Evolutionary conservation across 176 grass and related monocot species (phyloP).

Genomic region (Phoenix roebelenii): DNA sequence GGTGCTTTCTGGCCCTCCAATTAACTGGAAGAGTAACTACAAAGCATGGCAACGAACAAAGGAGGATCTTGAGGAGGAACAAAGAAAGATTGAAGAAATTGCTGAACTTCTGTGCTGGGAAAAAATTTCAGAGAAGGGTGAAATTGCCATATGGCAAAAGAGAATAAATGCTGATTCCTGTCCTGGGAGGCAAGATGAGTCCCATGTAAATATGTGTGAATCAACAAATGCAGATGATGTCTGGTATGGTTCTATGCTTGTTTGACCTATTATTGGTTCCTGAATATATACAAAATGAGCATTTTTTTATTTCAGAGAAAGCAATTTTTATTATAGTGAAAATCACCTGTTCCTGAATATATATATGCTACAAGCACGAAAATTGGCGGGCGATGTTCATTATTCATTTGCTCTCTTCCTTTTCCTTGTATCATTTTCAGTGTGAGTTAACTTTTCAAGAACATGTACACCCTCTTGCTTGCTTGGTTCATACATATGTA

Average conservation of each 20-base stretch:
- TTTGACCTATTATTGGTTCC: slow-evolving; percentile 2
- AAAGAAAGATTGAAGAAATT: slow-evolving; percentile 67
- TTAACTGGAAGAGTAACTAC: slow-evolving; percentile 68
- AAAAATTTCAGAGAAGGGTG: slow-evolving; percentile 64
- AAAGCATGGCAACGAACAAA: slow-evolving; percentile 52
- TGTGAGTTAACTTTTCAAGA: too few relatives aligned
- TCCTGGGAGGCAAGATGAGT: slow-evolving; percentile 28
- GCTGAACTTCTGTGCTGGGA: slow-evolving; percentile 75
- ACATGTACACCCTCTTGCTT: too few relatives aligned
- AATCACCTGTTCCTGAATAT: too few relatives aligned
- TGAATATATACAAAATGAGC: too few relatives aligned
- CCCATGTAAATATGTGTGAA: slow-evolving; percentile 48
- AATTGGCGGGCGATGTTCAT: too few relatives aligned
- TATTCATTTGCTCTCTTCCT: too few relatives aligned
- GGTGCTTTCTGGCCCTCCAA: slow-evolving; percentile 80
- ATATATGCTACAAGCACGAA: too few relatives aligned
- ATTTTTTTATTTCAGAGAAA: too few relatives aligned
- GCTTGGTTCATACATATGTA: too few relatives aligned
- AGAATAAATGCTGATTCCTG: slow-evolving; percentile 51
- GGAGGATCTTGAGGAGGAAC: slow-evolving; percentile 59
- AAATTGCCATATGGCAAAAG: slow-evolving; percentile 74
- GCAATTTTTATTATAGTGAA: too few relatives aligned
- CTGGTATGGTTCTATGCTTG: slow-evolving; percentile 30
- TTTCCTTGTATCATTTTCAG: too few relatives aligned
- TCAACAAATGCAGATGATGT: slow-evolving; percentile 35